A percentile compares a stretch with the other conserved stretches of the same genome.
Evolutionary conservation across 2,329 filamentous ascomycete genomes (phyloP).

Genomic region (Anthostomella pinea): DNA sequence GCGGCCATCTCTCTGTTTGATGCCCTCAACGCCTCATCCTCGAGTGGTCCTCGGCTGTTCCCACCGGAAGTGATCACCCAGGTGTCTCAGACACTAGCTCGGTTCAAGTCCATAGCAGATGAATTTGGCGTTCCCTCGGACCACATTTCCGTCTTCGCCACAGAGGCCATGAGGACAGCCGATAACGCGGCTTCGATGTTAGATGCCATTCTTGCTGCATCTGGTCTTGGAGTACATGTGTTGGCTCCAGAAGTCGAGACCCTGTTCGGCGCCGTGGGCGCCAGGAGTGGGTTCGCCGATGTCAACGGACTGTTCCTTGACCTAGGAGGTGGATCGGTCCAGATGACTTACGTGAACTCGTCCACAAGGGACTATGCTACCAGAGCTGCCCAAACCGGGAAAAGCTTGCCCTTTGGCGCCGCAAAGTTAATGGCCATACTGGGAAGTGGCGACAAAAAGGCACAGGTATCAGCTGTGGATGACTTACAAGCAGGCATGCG

Average conservation of each 20-base stretch:
- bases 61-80: constrained; percentile 55
- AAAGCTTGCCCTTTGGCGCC: constrained; percentile 60
- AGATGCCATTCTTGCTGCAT: constrained; percentile 58
- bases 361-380: constrained; percentile 44
- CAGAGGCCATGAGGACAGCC: constrained; percentile 83
- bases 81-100: constrained; percentile 65
- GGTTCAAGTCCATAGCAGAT: constrained; percentile 69
- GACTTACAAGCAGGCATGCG: constrained; percentile 59
- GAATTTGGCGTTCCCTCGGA: constrained; percentile 63
- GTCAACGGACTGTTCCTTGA: constrained; percentile 82
- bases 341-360: constrained; percentile 63
- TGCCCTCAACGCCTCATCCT: constrained; percentile 57
- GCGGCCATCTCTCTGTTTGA: constrained; percentile 85
- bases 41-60: constrained; percentile 38
- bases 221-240: constrained; percentile 67
- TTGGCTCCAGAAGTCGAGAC: constrained; percentile 80
- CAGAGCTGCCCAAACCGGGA: constrained; percentile 51
- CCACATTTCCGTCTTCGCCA: constrained; percentile 76
- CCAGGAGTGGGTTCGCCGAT: constrained; percentile 67
- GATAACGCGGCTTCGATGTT: constrained; percentile 70
- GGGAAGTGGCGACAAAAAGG: constrained; percentile 36
- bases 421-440: constrained; percentile 54
- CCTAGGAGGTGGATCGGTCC: constrained; percentile 70
- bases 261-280: constrained; percentile 76
- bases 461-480: constrained; percentile 45